Conservation (phyloP, 106 monocot species). For the Dendrobium huoshanense region DNA sequence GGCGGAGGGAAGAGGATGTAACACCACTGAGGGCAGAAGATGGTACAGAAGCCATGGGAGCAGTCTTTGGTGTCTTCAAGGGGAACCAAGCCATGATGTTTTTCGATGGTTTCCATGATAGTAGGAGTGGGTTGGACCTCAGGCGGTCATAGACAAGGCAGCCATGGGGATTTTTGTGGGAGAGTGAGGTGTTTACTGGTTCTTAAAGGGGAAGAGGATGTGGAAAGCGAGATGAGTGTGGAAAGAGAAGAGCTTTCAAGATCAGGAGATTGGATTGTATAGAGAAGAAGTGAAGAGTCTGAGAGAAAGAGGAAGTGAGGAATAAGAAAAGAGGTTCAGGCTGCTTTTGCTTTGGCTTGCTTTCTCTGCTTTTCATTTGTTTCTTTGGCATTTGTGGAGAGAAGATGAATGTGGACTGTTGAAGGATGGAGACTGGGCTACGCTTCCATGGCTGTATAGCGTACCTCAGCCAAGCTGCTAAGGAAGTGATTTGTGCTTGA, state of each 20-base stretch:
- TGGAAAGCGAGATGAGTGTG: not conserved
- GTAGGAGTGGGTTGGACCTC: slow-evolving; percentile 13
- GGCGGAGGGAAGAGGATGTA: slow-evolving; percentile 61
- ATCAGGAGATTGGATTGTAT: not conserved
- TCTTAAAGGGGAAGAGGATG: not conserved
- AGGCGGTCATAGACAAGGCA: not conserved
- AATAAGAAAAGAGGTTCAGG: not conserved
- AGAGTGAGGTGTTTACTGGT: not conserved
- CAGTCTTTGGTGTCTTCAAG: slow-evolving; percentile 26
- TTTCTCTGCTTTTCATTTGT: not conserved
- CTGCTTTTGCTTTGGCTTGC: not conserved
- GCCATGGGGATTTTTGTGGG: not conserved
- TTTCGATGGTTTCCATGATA: slow-evolving; percentile 14
- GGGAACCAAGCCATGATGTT: slow-evolving; percentile 22
- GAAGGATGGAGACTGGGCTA: not conserved
- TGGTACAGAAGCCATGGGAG: slow-evolving; percentile 52
- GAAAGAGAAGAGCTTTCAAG: not conserved
- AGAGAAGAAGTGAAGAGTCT: not conserved
- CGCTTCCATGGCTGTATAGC: no score
- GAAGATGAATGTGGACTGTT: not conserved
- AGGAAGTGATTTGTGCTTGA: no score
- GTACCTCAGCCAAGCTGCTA: no score
- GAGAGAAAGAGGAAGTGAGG: not conserved
- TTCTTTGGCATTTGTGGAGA: not conserved
- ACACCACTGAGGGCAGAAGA: slow-evolving; percentile 82